Conservation (phyloP, 805 yeast genomes). For the Saturnispora diversa region DNA sequence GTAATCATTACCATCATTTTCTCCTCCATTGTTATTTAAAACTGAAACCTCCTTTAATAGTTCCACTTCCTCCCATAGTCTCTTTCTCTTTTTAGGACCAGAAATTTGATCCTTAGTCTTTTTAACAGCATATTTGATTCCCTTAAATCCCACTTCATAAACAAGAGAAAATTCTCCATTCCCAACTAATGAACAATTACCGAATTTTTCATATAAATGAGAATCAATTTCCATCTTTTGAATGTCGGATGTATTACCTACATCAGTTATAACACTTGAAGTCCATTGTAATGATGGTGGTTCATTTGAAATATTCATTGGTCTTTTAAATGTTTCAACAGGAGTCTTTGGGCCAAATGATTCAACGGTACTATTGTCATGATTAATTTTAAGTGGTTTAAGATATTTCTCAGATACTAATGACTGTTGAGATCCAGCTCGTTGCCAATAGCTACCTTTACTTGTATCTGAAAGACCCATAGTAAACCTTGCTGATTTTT, state of each 20-base stretch:
- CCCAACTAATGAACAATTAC: slow-evolving; percentile 66
- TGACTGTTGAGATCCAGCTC: slow-evolving; percentile 17
- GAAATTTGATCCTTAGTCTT: slow-evolving; percentile 61
- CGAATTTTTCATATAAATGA: slow-evolving; percentile 44
- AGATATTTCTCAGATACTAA: slow-evolving; percentile 7
- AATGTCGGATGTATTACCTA: slow-evolving; percentile 7
- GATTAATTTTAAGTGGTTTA: slow-evolving; percentile 8
- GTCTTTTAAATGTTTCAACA: slow-evolving; percentile 12
- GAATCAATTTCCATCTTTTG: slow-evolving; percentile 26
- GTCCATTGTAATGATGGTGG: slow-evolving; percentile 6
- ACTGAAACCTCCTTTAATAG: slow-evolving; percentile 38
- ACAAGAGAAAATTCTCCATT: slow-evolving; percentile 88
- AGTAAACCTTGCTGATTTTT: not conserved
- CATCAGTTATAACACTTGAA: slow-evolving; percentile 6
- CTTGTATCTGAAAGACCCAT: not conserved
- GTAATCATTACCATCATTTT: slow-evolving; percentile 42
- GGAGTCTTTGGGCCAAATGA: slow-evolving; percentile 17
- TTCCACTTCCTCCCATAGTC: slow-evolving; percentile 70
- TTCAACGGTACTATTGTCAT: slow-evolving; percentile 1
- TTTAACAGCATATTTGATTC: slow-evolving; percentile 76
- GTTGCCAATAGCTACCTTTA: slow-evolving; percentile 18
- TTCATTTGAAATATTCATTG: not conserved
- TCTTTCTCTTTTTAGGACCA: slow-evolving; percentile 50
- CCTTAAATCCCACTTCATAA: slow-evolving; percentile 65
- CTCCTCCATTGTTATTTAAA: slow-evolving; percentile 9